phyloP scores from a whole-genome alignment of 257 asterid genomes.

The Fraxinus americana region DNA sequence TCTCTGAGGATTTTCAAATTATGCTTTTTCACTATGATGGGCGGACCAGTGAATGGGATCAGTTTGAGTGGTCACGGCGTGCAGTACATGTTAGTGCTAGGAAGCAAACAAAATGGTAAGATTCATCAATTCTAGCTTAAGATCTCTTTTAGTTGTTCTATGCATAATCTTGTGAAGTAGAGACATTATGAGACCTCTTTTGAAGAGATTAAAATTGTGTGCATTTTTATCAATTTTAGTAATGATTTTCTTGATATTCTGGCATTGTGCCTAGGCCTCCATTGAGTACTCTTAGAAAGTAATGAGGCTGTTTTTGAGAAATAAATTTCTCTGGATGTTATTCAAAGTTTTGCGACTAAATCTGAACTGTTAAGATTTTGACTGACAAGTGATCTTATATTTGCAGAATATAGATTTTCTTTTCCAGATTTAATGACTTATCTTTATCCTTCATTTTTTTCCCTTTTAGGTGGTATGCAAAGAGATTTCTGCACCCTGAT shows the following conservation, averaged over 20 bases:
- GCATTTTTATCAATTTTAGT: conserved; percentile 6
- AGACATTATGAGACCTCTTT: conserved; percentile 6
- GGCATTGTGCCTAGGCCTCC: background rate
- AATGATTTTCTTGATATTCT: background rate
- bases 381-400: background rate
- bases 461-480: conserved; percentile 90
- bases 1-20: conserved; percentile 92
- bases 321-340: conserved; percentile 7
- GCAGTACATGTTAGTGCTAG: conserved; percentile 90
- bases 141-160: conserved; percentile 15
- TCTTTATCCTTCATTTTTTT: conserved; percentile 19
- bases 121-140: conserved; percentile 12
- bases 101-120: conserved; percentile 96
- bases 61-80: conserved; percentile 91
- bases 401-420: conserved; percentile 3
- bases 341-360: conserved; percentile 2
- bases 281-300: background rate
- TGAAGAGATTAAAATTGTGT: conserved; percentile 7
- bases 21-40: conserved; percentile 99
- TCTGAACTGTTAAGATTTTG: background rate
- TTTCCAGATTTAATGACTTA: conserved; percentile 15
- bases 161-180: conserved; percentile 17
- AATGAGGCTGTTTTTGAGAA: background rate
- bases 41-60: conserved; percentile 90
- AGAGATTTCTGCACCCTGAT: conserved; percentile 97